A percentile compares a stretch with the other conserved stretches of the same genome.
Evolutionary conservation across 805 yeast species (phyloP).

Genomic region (Suhomyces emberorum): DNA sequence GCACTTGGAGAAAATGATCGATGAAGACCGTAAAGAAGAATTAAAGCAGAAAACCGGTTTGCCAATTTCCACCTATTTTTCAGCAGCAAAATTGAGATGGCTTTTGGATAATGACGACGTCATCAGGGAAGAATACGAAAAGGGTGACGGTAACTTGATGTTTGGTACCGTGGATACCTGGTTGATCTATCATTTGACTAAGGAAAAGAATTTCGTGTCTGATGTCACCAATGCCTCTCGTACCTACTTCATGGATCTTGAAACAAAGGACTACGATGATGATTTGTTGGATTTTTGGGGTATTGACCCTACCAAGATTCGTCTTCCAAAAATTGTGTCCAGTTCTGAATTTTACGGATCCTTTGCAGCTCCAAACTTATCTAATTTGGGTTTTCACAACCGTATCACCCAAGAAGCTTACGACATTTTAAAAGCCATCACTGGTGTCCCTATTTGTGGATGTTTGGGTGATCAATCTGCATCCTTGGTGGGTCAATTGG

Average conservation of each 20-base stretch:
- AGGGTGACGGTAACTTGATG: constrained; percentile 69
- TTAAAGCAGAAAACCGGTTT: constrained; percentile 72
- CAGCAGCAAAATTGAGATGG: constrained; percentile 90
- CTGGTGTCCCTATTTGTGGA: constrained; percentile 76
- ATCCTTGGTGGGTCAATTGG: constrained; percentile 89
- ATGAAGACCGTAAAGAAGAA: constrained; percentile 53
- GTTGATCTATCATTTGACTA: constrained; percentile 82
- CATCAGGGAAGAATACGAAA: constrained; percentile 65
- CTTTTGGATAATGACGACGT: constrained; percentile 71
- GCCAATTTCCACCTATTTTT: constrained; percentile 87
- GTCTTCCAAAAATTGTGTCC: constrained; percentile 74
- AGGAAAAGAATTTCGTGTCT: constrained; percentile 65
- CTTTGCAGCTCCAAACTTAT: constrained; percentile 59
- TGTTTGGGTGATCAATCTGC: constrained; percentile 94
- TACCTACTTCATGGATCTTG: constrained; percentile 84
- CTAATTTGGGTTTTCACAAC: constrained; percentile 49
- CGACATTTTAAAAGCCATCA: constrained; percentile 46
- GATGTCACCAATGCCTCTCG: constrained; percentile 92
- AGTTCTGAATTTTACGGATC: constrained; percentile 76
- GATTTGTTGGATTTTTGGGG: constrained; percentile 76
- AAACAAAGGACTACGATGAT: constrained; percentile 70
- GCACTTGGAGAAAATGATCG: constrained; percentile 51
- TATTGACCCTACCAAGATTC: constrained; percentile 62
- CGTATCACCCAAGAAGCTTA: constrained; percentile 51
- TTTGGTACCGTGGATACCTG: constrained; percentile 95